Conservation (phyloP, 225 moss, liverwort and hornwort species). For the Physcomitrellopsis africana region DNA sequence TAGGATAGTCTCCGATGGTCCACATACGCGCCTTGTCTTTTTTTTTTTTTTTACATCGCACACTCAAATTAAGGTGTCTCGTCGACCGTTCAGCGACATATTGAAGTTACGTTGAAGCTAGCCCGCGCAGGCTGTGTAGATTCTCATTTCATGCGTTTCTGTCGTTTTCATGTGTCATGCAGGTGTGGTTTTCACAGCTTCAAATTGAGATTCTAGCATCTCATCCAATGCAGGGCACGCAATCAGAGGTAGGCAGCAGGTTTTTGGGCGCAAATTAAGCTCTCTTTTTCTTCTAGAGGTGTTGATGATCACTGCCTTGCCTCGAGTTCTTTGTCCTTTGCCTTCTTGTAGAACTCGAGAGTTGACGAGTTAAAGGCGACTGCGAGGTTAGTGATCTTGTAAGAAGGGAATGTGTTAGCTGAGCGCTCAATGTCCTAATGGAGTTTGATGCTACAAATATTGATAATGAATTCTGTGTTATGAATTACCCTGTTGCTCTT, state of each 20-base stretch:
- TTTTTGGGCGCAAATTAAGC: background rate
- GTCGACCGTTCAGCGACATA: background rate
- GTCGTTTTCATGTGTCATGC: slow-evolving; percentile 11
- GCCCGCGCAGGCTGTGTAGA: background rate
- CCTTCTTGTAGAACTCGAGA: background rate
- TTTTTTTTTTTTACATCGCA: background rate
- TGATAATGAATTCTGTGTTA: background rate
- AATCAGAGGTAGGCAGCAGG: slow-evolving; percentile 39
- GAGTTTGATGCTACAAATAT: background rate
- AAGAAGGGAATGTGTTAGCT: background rate
- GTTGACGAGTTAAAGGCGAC: background rate
- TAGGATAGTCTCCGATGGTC: background rate
- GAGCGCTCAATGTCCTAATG: background rate
- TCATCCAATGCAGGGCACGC: slow-evolving; percentile 49
- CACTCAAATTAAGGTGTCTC: background rate
- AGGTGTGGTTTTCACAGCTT: slow-evolving; percentile 2
- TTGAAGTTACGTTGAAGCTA: background rate
- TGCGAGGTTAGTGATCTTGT: background rate
- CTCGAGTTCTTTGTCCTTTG: background rate
- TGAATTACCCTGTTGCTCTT: background rate
- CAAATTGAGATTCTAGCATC: background rate
- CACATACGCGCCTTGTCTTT: background rate
- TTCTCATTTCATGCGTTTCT: background rate
- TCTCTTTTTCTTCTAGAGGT: background rate
- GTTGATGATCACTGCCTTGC: background rate